Base-by-base conservation (phyloP, 148 eudicot species). In the Heliosperma pusillum region DNA sequence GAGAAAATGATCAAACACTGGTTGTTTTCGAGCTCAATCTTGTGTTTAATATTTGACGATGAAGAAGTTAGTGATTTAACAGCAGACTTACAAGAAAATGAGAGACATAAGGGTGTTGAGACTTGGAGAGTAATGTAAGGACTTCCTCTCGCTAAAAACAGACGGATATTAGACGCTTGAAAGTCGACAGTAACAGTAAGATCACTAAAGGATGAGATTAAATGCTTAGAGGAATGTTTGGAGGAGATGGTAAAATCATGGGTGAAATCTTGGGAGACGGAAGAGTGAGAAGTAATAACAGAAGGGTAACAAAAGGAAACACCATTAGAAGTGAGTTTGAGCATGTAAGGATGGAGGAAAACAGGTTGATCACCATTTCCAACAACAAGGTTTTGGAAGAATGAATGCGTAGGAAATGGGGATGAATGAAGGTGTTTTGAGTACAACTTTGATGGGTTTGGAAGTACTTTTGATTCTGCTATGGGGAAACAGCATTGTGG, bases 121-220 rank as follows among this genome's bases (percentile, higher is more conserved):
- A 71, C 64, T 17, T 72, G 72, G 15, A 71, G 47, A 22, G 80
- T 72, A n/a, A 78, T n/a, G 10, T 64, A 78, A n/a, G 80, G 80
- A 21, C 76, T 30, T 15, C 72, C 80, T 72, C 72, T 78, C 0
- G 71, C 76, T 25, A 78, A 42, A 13, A 57, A 33, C 19, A 53
- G 72, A n/a, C 70, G 45, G 7, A 78, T 22, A 72, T 30, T 66
- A 21, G 47, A 26, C 2, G 40, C 0, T 50, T 20, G 8, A 16
- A 74, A 74, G 11, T 74, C 77, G 1, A 74, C 30, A 11, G 60
- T 74, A 2, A 74, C 71, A 27, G 77, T 74, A 6, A 74, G 36
- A n/a, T 74, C 77, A 19, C 52, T 65, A 61, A 74, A 74, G 4
- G 70, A 29, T 25, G 77, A 26, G 26, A 74, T 12, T 4, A 27